Evolutionary conservation across 2,329 filamentous ascomycete species (phyloP).

Genomic region (Dactylellina leptospora): DNA sequence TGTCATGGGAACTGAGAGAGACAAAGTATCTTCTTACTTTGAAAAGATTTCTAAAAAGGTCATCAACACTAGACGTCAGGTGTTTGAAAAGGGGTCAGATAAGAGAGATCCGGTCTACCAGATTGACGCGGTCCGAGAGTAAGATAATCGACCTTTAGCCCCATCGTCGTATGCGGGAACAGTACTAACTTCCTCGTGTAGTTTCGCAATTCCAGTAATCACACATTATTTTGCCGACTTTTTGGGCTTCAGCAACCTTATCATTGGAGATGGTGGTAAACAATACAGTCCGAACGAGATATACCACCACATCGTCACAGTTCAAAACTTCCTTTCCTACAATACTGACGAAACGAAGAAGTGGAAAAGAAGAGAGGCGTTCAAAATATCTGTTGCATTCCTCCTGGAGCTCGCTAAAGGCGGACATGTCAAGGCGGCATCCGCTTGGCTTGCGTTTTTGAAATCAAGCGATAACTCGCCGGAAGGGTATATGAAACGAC

Average conservation of each 20-base stretch:
- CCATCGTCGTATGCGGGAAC: background rate
- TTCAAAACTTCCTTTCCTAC: slow-evolving; percentile 56
- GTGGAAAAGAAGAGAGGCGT: slow-evolving; percentile 55
- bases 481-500: slow-evolving; percentile 37
- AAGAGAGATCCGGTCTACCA: slow-evolving; percentile 52
- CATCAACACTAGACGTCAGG: slow-evolving; percentile 33
- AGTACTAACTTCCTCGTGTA: slow-evolving; percentile 17
- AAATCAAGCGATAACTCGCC: slow-evolving; percentile 6
- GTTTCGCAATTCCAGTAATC: slow-evolving; percentile 56
- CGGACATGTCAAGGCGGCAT: slow-evolving; percentile 31
- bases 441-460: slow-evolving; percentile 21
- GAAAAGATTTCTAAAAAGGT: slow-evolving; percentile 29
- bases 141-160: too few relatives aligned
- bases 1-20: slow-evolving; percentile 32
- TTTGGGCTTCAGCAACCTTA: slow-evolving; percentile 54
- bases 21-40: slow-evolving; percentile 25
- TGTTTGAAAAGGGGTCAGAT: slow-evolving; percentile 8
- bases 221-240: slow-evolving; percentile 59
- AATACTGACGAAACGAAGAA: slow-evolving; percentile 57
- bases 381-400: slow-evolving; percentile 54
- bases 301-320: slow-evolving; percentile 57
- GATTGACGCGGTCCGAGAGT: slow-evolving; percentile 57
- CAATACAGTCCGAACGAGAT: slow-evolving; percentile 56
- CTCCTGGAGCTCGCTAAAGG: slow-evolving; percentile 51
- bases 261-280: slow-evolving; percentile 45